Base-by-base conservation (phyloP, 2,329 filamentous ascomycete genomes). In the Phialophora chinensis region DNA sequence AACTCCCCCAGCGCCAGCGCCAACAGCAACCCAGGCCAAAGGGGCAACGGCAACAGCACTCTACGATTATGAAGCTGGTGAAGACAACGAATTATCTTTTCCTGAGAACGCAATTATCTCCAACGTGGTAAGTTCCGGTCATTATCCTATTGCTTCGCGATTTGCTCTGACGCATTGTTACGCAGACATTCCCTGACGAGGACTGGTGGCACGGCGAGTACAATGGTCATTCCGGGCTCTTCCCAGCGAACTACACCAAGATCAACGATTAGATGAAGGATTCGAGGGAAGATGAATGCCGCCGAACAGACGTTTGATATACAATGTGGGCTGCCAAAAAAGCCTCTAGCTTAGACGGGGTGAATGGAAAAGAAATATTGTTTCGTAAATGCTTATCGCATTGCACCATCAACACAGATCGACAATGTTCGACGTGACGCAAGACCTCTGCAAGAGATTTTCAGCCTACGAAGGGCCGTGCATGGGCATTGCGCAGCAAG, bases 151-250 rank as follows among this genome's bases (percentile, higher is more conserved):
- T 65, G 17, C 29, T 11, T 38, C 56, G 23, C 47, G 20, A 23
- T 31, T n/a, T 6, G 12, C 55, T 38, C 59, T 53, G 38, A 49
- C 27, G 53, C 8, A 27, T 47, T n/a, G 12, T 52, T 55, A 33
- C 50, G 23, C 73, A 91, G 89, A 92, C 97, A 82, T 98, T 98
- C 79, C 95, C 95, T 1, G 95, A 98, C 74, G 94, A 98, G 72
- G 95, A 99, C 77, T 99, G 95, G 95, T 99, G 95, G 95, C 91
- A 94, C 74, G 95, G 95, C 66, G 88, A 91, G 74, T 96, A 90
- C 78, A 85, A 88, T 29, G 93, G 93, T 59, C 86, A 89, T 65
- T 86, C 86, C 33, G 95, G 95, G 68, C 85, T 99, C 54, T 99
- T 99, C 87, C 82, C 82, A 10, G 79, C 81, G n/a, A 83, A 82